Evolutionary conservation across 1,284 basidiomycete species (phyloP).

Genomic region (Naganishia liquefaciens): DNA sequence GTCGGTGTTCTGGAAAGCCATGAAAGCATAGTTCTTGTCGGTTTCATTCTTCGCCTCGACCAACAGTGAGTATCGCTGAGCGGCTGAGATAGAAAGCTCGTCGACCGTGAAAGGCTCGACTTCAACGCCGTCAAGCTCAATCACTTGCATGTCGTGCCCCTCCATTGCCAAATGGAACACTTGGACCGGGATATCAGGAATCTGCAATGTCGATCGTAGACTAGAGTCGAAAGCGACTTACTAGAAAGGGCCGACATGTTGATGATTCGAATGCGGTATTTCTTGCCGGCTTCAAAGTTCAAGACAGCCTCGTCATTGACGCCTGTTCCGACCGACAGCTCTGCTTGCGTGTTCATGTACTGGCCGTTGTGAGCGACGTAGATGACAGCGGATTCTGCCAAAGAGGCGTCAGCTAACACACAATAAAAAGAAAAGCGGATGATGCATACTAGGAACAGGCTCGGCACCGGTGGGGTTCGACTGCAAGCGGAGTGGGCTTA

Average conservation of each 20-base stretch:
- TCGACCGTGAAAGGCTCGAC: slow-evolving; percentile 70
- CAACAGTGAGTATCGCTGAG: slow-evolving; percentile 91
- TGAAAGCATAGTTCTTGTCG: slow-evolving; percentile 78
- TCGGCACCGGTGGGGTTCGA: slow-evolving; percentile 79
- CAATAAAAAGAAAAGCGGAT: neutral
- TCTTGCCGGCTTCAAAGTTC: slow-evolving; percentile 74
- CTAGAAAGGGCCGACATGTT: slow-evolving; percentile 64
- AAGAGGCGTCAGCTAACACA: neutral
- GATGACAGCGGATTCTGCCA: slow-evolving; percentile 71
- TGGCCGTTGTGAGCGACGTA: slow-evolving; percentile 76
- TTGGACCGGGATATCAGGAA: slow-evolving; percentile 22
- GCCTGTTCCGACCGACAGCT: slow-evolving; percentile 60
- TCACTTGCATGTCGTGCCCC: slow-evolving; percentile 85
- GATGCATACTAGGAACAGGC: slow-evolving; percentile 69
- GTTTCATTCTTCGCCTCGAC: slow-evolving; percentile 87
- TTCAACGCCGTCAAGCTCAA: slow-evolving; percentile 87
- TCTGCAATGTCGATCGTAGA: neutral
- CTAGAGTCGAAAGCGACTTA: slow-evolving; percentile 16
- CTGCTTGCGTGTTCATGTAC: slow-evolving; percentile 61
- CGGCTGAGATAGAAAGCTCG: slow-evolving; percentile 71
- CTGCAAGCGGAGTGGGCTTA: neutral
- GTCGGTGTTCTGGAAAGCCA: slow-evolving; percentile 77
- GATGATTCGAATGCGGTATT: slow-evolving; percentile 70
- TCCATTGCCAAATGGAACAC: slow-evolving; percentile 86
- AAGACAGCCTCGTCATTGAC: slow-evolving; percentile 86